Conservation (phyloP, 2,329 filamentous ascomycete species). For the Nannizziopsis arthrosporioides region DNA sequence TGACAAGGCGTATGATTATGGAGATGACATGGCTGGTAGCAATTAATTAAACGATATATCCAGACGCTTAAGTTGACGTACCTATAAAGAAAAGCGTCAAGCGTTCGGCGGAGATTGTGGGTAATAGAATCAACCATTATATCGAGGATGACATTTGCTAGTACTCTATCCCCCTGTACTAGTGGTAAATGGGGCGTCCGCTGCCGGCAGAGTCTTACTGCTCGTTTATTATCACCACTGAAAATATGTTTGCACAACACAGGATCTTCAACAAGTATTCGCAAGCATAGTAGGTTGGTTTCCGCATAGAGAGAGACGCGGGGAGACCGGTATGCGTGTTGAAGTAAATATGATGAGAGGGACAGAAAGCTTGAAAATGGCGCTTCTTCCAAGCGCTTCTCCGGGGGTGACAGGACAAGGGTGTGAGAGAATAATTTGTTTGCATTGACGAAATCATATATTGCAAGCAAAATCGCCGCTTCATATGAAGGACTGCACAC, state of each 20-base stretch:
- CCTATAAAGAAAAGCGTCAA: slow-evolving; percentile 78
- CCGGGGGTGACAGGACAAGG: slow-evolving; percentile 54
- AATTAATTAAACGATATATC: background rate
- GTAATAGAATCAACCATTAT: slow-evolving; percentile 83
- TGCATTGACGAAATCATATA: slow-evolving; percentile 85
- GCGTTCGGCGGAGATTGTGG: slow-evolving; percentile 75
- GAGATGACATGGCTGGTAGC: slow-evolving; percentile 55
- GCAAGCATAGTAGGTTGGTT: slow-evolving; percentile 71
- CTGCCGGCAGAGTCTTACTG: slow-evolving; percentile 78
- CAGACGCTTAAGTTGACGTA: slow-evolving; percentile 19
- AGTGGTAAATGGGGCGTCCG: slow-evolving; percentile 73
- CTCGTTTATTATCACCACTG: slow-evolving; percentile 59
- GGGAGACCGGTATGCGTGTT: slow-evolving; percentile 76
- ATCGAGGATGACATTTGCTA: slow-evolving; percentile 69
- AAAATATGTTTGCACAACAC: slow-evolving; percentile 72
- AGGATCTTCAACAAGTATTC: slow-evolving; percentile 77
- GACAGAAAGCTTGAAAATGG: slow-evolving; percentile 77
- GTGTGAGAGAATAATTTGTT: slow-evolving; percentile 93
- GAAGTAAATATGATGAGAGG: slow-evolving; percentile 79
- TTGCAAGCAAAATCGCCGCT: slow-evolving; percentile 67
- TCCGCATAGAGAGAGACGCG: slow-evolving; percentile 74
- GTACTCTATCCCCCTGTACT: slow-evolving; percentile 57
- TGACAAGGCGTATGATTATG: slow-evolving; percentile 70
- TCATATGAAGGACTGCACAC: slow-evolving; percentile 58
- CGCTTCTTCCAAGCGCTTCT: slow-evolving; percentile 53